Evolutionary conservation across 2,329 filamentous ascomycete species (phyloP), one percentile per base, ranked within the genome.

Genomic region (Botrytis cinerea): DNA sequence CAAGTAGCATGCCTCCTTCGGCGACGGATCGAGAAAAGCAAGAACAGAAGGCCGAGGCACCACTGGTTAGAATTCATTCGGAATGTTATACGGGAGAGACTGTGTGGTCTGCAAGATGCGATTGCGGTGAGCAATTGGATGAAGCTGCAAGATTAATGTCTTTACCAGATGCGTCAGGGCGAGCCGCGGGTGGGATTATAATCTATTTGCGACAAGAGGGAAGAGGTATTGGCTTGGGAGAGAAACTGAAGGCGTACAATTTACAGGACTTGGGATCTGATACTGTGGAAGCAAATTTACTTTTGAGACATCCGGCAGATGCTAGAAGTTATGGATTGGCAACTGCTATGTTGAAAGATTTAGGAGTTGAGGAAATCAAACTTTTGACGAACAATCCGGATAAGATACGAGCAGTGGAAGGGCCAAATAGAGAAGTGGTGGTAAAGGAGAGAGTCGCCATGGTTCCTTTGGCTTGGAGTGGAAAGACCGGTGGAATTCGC

Each of bases 41-140:
- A n/a, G 48, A 69, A 7, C 66, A 75, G 20, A 74, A 75, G 46
- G 73, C 73, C 38, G 64, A 76, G 35, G 72, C 76, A 1, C 93
- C 96, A 0, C 85, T 99, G 57, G 95, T 99, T 64, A 89, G 96
- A 73, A 99, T 99, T 80, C 96, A 99, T 82, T 97, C 93, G 4
- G 96, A 99, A 83, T 99, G 96, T 84, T 99, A 99, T 83, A 99
- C 96, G 0, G 96, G 96, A 74, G 96, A 99, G 85, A 99, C 96
- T 0, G 96, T 97, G 1, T 98, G 96, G 96, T 98, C 95, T 12
- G 95, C 96, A 51, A 91, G 96, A 43, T 99, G 96, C 84, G 96
- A 99, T 84, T 99, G 96, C 82, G 96, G 96, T 73, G 96, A 99
- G 84, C 96, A 99, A 82, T 87, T 99, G 2, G 96, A 99, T 82